These are phyloP conservation scores for Akebia trifoliata DNA, from an alignment of 164 flowering plant species.

Conservation along the genomic window DNA sequence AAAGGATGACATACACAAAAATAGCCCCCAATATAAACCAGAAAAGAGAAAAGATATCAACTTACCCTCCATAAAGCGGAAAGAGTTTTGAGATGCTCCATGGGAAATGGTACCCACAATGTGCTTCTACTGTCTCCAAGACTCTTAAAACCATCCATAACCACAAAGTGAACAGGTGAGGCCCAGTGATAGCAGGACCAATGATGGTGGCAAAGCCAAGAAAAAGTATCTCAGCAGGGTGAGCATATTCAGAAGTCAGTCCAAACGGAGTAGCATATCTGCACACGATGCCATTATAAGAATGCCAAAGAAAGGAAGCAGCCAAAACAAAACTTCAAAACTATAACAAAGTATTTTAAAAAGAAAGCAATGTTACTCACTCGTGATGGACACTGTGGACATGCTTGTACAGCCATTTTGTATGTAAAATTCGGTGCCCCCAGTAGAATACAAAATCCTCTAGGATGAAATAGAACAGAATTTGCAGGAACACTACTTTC, in stretches of 20 bases:
- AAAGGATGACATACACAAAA: neutral
- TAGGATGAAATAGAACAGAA: conserved; percentile 81
- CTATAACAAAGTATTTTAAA: neutral
- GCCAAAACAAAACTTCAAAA: conserved; percentile 4
- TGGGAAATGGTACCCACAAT: conserved; percentile 98
- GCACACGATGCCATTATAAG: conserved; percentile 14
- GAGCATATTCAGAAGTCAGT: conserved; percentile 98
- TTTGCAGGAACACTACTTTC: conserved; percentile 74
- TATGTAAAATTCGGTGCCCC: conserved; percentile 93
- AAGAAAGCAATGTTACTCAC: conserved; percentile 38
- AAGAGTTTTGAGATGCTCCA: conserved; percentile 90
- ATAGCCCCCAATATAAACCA: neutral
- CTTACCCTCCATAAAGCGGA: conserved; percentile 95
- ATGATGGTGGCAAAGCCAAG: conserved; percentile 97
- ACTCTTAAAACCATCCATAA: conserved; percentile 95
- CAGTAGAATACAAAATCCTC: conserved; percentile 95
- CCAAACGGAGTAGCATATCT: conserved; percentile 99
- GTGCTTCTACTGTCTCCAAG: conserved; percentile 97
- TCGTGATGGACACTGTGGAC: conserved; percentile 99
- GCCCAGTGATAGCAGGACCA: conserved; percentile 98
- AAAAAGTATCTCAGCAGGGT: conserved; percentile 95
- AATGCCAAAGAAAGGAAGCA: conserved; percentile 1
- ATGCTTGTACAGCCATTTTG: conserved; percentile 97
- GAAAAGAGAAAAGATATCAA: neutral
- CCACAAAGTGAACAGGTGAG: conserved; percentile 92